A percentile compares a stretch with the other conserved stretches of the same genome.
phyloP scores from a whole-genome alignment of 208 protist genomes.

The Entamoeba invadens region DNA sequence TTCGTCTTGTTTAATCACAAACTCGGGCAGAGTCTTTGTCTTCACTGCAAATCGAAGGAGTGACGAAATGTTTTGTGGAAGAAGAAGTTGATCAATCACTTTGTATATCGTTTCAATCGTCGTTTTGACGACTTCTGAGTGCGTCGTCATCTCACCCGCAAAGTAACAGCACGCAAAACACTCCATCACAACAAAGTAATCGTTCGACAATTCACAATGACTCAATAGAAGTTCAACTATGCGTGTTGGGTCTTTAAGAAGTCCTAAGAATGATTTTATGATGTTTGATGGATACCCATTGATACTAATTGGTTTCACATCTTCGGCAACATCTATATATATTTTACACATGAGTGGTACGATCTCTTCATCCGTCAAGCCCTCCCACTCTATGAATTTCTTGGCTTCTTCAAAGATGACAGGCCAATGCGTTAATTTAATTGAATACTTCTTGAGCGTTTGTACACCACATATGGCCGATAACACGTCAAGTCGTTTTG shows the following conservation, averaged over 20 bases:
- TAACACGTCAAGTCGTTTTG: background rate
- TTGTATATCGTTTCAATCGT: background rate
- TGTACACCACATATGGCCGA: background rate
- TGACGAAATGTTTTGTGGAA: background rate
- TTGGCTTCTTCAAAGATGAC: background rate
- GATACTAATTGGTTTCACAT: background rate
- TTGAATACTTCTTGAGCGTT: background rate
- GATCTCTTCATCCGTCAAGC: background rate
- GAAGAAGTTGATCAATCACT: background rate
- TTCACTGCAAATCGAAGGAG: background rate
- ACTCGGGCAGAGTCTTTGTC: background rate
- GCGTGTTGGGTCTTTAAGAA: background rate
- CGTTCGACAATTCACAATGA: background rate
- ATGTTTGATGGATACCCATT: background rate
- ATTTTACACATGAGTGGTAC: background rate
- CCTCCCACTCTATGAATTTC: background rate
- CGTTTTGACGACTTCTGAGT: background rate
- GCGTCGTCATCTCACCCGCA: background rate
- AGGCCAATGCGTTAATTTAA: background rate
- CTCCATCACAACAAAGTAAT: background rate
- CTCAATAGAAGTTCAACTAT: background rate
- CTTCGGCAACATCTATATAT: background rate
- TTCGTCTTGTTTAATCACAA: background rate
- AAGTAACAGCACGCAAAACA: background rate
- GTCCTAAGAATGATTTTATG: background rate